Percentiles rank a stretch among this genome's conserved stretches.
These are phyloP conservation scores for Ustilago shanxiensis DNA, from an alignment of 1,284 basidiomycete genomes.

Conservation along the genomic window DNA sequence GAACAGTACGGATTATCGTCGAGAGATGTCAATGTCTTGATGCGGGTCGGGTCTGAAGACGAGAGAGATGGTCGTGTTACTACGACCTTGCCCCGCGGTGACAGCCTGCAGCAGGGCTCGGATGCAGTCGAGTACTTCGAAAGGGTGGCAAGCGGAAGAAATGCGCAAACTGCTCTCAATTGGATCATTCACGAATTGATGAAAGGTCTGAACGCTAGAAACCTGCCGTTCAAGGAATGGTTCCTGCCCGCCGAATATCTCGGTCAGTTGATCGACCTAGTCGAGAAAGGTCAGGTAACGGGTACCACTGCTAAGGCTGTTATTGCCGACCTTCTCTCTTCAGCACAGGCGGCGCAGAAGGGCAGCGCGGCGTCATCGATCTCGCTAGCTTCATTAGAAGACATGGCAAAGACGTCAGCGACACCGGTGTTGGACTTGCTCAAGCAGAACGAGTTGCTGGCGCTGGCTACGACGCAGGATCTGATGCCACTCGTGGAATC, in stretches of 20 bases:
- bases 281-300: slow-evolving; percentile 79
- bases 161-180: slow-evolving; percentile 77
- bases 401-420: slow-evolving; percentile 6
- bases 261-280: slow-evolving; percentile 82
- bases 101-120: not conserved
- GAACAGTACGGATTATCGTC: slow-evolving; percentile 75
- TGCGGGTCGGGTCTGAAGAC: slow-evolving; percentile 62
- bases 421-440: slow-evolving; percentile 45
- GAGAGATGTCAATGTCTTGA: slow-evolving; percentile 71
- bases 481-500: slow-evolving; percentile 74
- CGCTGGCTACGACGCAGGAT: slow-evolving; percentile 34
- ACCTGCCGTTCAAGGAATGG: slow-evolving; percentile 49
- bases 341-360: slow-evolving; percentile 3
- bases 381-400: slow-evolving; percentile 14
- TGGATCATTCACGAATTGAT: slow-evolving; percentile 74
- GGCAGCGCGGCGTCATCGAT: not conserved
- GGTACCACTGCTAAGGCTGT: slow-evolving; percentile 67
- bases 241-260: slow-evolving; percentile 74
- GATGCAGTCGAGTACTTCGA: slow-evolving; percentile 67
- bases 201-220: slow-evolving; percentile 53
- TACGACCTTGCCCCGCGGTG: not conserved
- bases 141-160: slow-evolving; percentile 44
- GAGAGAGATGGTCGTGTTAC: slow-evolving; percentile 44
- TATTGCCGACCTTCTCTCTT: slow-evolving; percentile 56
- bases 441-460: slow-evolving; percentile 27